Conservation (phyloP, 2,329 filamentous ascomycete species). For the Talaromyces marneffei region DNA sequence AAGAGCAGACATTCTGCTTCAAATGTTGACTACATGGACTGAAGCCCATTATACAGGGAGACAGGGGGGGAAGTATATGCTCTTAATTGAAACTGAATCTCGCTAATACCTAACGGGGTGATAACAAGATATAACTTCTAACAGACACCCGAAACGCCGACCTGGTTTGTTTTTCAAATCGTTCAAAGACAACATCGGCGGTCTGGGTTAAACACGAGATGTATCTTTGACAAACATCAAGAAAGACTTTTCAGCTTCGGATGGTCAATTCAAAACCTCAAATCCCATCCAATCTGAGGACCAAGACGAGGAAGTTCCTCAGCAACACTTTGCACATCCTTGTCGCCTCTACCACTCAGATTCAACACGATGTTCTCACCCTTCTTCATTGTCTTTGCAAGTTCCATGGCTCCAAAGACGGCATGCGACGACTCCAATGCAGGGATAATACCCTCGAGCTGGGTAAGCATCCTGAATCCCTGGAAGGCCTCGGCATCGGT, state of each 20-base stretch:
- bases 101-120: too few species aligned
- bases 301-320: slow-evolving; percentile 86
- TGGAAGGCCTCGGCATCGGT: slow-evolving; percentile 86
- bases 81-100: too few species aligned
- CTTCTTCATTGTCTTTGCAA: slow-evolving; percentile 88
- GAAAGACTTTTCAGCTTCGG: not conserved
- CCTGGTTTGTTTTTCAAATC: not conserved
- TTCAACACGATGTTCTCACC: slow-evolving; percentile 90
- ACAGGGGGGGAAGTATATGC: too few species aligned
- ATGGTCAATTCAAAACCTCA: slow-evolving; percentile 12
- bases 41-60: too few species aligned
- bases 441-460: slow-evolving; percentile 94
- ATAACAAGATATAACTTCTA: not conserved
- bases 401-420: slow-evolving; percentile 78
- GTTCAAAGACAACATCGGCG: not conserved
- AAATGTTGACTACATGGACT: too few species aligned
- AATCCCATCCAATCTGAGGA: slow-evolving; percentile 72
- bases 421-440: slow-evolving; percentile 92
- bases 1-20: too few species aligned
- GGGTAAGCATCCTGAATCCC: slow-evolving; percentile 76
- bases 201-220: not conserved
- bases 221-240: not conserved
- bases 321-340: slow-evolving; percentile 97
- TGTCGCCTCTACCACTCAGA: slow-evolving; percentile 87
- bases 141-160: not conserved